Evolutionary conservation across 108 stramenopile species (phyloP).

Genomic region (Craspedostauros australis): DNA sequence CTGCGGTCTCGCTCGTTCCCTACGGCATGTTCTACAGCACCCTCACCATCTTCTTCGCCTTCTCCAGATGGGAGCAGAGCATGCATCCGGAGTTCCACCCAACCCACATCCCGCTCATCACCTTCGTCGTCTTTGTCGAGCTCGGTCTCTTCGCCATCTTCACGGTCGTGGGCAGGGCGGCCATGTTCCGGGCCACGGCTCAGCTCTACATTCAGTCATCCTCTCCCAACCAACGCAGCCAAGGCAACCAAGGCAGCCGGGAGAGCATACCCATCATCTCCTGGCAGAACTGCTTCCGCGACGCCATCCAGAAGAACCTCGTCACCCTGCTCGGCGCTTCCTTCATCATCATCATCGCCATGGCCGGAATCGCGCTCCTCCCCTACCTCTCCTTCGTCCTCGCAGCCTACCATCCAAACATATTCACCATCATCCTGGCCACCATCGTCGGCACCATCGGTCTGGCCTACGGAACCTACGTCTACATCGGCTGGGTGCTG

Average conservation of each 20-base stretch:
- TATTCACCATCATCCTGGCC: slow-evolving; percentile 10
- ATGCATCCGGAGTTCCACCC: slow-evolving; percentile 20
- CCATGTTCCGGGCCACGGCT: slow-evolving; percentile 6
- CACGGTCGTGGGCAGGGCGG: slow-evolving; percentile 12
- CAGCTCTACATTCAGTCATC: slow-evolving; percentile 9
- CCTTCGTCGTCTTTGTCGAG: slow-evolving; percentile 9
- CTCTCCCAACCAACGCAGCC: too few relatives aligned
- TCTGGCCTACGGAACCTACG: background rate
- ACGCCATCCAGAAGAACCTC: slow-evolving; percentile 10
- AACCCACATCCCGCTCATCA: slow-evolving; percentile 7
- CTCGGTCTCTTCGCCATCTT: slow-evolving; percentile 3
- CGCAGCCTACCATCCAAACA: slow-evolving; percentile 5
- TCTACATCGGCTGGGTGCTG: slow-evolving; percentile 5
- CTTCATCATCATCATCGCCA: background rate
- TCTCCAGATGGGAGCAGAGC: slow-evolving; percentile 4
- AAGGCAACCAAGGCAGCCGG: too few relatives aligned
- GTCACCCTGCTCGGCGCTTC: slow-evolving; percentile 1
- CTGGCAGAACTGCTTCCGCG: slow-evolving; percentile 5
- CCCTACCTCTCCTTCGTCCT: slow-evolving; percentile 2
- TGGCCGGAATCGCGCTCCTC: background rate
- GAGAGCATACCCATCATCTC: too few relatives aligned
- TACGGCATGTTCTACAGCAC: slow-evolving; percentile 4
- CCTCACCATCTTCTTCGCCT: slow-evolving; percentile 1
- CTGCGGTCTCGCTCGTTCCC: slow-evolving; percentile 10
- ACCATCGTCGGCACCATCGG: background rate